phyloP scores from a whole-genome alignment of 139 green algal genomes.

The Closterium sp. region DNA sequence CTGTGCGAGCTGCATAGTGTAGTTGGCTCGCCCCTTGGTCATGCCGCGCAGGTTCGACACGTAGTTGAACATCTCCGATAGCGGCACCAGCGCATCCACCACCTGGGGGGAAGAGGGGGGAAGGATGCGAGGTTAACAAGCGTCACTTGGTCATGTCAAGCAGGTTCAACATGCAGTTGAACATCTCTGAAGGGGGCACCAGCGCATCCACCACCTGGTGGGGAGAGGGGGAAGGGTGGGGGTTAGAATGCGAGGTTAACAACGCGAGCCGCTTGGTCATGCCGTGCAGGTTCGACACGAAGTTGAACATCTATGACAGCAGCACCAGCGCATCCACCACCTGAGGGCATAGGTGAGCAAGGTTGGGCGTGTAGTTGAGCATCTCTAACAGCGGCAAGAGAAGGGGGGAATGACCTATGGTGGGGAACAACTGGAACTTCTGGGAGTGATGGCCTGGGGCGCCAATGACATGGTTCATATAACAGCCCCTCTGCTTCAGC shows the following conservation, averaged over 20 bases:
- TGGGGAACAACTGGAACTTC: no score
- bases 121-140: no score
- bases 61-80: constrained; percentile 98
- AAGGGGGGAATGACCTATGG: not conserved
- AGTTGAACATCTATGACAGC: constrained; percentile 97
- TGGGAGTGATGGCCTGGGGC: no score
- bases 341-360: constrained; percentile 27
- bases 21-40: constrained; percentile 96
- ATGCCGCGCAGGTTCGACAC: constrained; percentile 88
- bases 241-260: no score
- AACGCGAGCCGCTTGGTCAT: constrained; percentile 98
- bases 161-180: constrained; percentile 90
- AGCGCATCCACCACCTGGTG: constrained; percentile 66
- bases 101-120: constrained; percentile 31
- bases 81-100: constrained; percentile 82
- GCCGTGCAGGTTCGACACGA: constrained; percentile 87
- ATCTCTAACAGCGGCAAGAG: not conserved
- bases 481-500: no score
- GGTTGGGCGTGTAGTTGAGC: no score
- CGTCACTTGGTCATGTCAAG: no score
- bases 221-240: no score
- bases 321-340: constrained; percentile 82
- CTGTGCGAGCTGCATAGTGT: constrained; percentile 87
- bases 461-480: no score
- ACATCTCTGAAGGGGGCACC: constrained; percentile 93